Evolutionary conservation across 2,329 filamentous ascomycete genomes (phyloP), one percentile per base, ranked within the genome.

Genomic region (Ophiostoma ips): DNA sequence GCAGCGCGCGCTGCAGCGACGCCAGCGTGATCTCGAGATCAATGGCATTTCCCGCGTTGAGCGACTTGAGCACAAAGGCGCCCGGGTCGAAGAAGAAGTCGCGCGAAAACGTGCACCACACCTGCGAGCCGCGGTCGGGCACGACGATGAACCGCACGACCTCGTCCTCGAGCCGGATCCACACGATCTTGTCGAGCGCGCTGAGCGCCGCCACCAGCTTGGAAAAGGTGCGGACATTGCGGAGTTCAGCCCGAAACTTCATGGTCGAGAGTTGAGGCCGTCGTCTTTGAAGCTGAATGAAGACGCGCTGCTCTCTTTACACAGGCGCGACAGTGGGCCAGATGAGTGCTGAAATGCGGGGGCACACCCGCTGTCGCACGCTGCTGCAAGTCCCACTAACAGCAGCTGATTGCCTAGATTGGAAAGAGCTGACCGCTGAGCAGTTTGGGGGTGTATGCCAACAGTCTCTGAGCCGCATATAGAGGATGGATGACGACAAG

Each of bases 21-120:
- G 79, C 76, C n/a, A 96, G 79, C 24, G 92, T 88, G 1, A 98
- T 78, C 68, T 98, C 92, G 55, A 98, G 82, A 67, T 98, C 95
- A 68, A 98, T 95, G 49, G 88, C 86, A 66, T 95, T 95, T 64
- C 79, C 73, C 36, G 71, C 71, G 45, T 88, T 83, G 47, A 85
- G 85, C 46, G 89, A 95, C 64, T 95, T 84, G 57, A 96, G 81
- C 49, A 80, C 78, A 69, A 94, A 95, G 57, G 74, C 72, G 62
- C 88, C 76, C 57, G 75, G 72, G 62, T 88, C 76, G 65, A 98
- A 96, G 59, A 98, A 87, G 58, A 87, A 81, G 61, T 94, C 86
- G 74, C 52, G 40, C 21, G 50, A 38, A 16, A 57, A 55, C 1
- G 50, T 53, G 73, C 88, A 87, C 92, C 92, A 98, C 50, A 96